Evolutionary conservation across 2,329 filamentous ascomycete species (phyloP).

Genomic region (Pseudogymnoascus pannorum): DNA sequence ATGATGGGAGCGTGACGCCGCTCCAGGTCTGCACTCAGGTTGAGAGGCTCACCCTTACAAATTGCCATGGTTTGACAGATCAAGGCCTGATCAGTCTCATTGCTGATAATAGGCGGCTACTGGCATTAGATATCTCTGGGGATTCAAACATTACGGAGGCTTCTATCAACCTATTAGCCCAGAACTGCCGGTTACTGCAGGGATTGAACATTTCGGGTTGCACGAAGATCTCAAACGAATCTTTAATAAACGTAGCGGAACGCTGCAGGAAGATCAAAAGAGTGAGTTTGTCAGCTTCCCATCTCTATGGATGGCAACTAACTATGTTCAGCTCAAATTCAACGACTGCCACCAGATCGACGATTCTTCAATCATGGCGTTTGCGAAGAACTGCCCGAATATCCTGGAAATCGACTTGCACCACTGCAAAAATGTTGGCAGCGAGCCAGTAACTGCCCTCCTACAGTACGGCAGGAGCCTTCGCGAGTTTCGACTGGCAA

Average conservation of each 20-base stretch:
- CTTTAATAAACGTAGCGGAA: constrained; percentile 70
- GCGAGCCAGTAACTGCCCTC: constrained; percentile 74
- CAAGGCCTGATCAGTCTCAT: constrained; percentile 73
- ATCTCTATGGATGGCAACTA: constrained; percentile 12
- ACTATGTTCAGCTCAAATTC: constrained; percentile 65
- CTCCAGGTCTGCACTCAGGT: constrained; percentile 81
- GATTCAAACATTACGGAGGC: constrained; percentile 73
- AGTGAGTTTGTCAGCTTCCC: constrained; percentile 41
- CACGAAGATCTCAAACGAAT: constrained; percentile 76
- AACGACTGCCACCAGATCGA: constrained; percentile 85
- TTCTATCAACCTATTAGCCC: constrained; percentile 69
- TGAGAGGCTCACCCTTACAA: constrained; percentile 86
- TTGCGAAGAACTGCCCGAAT: constrained; percentile 81
- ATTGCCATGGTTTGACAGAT: constrained; percentile 80
- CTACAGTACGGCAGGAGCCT: constrained; percentile 72
- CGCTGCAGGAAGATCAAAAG: constrained; percentile 82
- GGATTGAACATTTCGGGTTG: constrained; percentile 90
- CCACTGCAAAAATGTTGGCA: constrained; percentile 73
- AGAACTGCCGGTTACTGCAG: constrained; percentile 77
- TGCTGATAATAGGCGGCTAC: constrained; percentile 67
- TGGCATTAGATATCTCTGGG: constrained; percentile 85
- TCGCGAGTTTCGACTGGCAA: constrained; percentile 82
- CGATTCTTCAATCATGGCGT: constrained; percentile 73
- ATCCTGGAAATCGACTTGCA: constrained; percentile 96
- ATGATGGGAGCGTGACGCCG: constrained; percentile 80